Base-by-base conservation (phyloP, 768 basidiomycete genomes). In the Leccinum disarticulatum region DNA sequence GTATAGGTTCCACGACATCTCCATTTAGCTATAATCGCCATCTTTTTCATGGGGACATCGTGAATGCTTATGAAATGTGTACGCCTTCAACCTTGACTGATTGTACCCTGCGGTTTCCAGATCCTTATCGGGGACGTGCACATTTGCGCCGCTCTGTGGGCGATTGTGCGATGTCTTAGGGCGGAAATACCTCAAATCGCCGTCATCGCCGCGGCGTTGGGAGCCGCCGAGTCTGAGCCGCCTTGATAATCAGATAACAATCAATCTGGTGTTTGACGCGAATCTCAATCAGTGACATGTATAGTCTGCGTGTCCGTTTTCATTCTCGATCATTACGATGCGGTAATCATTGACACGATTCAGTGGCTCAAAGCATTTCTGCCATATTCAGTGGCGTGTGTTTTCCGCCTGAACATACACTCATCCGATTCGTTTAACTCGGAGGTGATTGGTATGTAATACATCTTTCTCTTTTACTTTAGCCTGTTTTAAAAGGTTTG, bases 141-240 rank as follows among this genome's bases (percentile, higher is more conserved):
- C 90, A 2, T 92, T 92, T 65, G 91, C 89, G 2, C 91, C 90
- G 0, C 77, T 93, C 8, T 92, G 92, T 69, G 91, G 91, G 38
- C 83, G 90, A 19, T 74, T 93, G 17, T 88, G 84, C 68, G 85
- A 90, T 70, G 87, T 88, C 14, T 70, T 92, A 72, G 91, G 91
- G 9, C 79, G 91, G 22, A 78, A 82, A 62, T 82, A 82, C 36
- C 85, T 64, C 87, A 85, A 57, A 76, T 77, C 0, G 90, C 89
- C 3, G 75, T 91, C 2, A 59, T 83, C 9, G 84, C 85, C 53
- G 81, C 86, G 4, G 81, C 75, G 25, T 56, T 87, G 2, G 90
- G 91, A 4, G 85, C 87, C 0, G 67, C 86, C 8, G 71, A 66
- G 84, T 77, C 22, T 53, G 27, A 49, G 48, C 48, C 10, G 9